A percentile compares a stretch with the other conserved stretches of the same genome.
Evolutionary conservation across 106 monocot genomes (phyloP).

Genomic region (Acorus calamus): DNA sequence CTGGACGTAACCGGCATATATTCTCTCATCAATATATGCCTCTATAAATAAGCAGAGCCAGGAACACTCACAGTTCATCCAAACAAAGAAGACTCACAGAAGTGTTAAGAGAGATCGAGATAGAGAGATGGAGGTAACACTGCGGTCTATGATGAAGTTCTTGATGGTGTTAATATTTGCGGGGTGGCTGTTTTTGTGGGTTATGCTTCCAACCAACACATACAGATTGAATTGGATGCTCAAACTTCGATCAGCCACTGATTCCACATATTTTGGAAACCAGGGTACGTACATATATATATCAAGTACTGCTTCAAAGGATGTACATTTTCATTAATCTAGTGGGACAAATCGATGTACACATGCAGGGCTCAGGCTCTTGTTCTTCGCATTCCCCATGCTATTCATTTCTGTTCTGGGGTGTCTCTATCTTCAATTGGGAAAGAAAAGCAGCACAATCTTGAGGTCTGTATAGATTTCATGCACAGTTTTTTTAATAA

Average conservation of each 20-base stretch:
- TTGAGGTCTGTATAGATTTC: slow-evolving; percentile 8
- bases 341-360: background rate
- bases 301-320: too few relatives aligned
- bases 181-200: slow-evolving; percentile 45
- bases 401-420: slow-evolving; percentile 61
- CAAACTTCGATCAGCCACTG: slow-evolving; percentile 16
- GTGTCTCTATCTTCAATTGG: slow-evolving; percentile 49
- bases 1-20: too few relatives aligned
- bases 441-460: slow-evolving; percentile 6
- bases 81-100: too few relatives aligned
- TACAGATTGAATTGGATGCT: slow-evolving; percentile 24
- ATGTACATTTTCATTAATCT: background rate
- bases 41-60: too few relatives aligned
- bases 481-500: background rate
- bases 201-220: slow-evolving; percentile 30
- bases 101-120: too few relatives aligned
- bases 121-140: too few relatives aligned
- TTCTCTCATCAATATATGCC: too few relatives aligned
- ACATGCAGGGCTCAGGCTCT: slow-evolving; percentile 34
- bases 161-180: slow-evolving; percentile 20
- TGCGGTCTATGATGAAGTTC: too few relatives aligned
- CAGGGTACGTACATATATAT: too few relatives aligned
- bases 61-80: too few relatives aligned
- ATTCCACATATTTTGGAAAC: slow-evolving; percentile 51
- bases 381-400: slow-evolving; percentile 49